Conservation (phyloP, 2,329 filamentous ascomycete species). For the Capronia epimyces region DNA sequence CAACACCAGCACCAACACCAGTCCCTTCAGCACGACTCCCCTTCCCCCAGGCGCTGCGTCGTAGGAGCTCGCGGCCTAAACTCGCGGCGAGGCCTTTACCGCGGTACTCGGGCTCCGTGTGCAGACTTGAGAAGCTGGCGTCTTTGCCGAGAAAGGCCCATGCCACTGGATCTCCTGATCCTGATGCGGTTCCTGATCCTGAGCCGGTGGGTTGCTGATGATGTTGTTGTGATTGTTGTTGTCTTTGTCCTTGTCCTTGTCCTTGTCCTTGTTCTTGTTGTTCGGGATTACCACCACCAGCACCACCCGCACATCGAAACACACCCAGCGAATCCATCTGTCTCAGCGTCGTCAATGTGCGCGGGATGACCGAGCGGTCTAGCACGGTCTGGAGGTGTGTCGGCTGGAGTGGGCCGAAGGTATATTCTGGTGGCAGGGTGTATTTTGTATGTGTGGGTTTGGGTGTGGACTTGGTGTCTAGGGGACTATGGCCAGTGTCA, state of each 20-base stretch:
- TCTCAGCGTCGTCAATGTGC: slow-evolving; percentile 33
- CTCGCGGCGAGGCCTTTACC: slow-evolving; percentile 35
- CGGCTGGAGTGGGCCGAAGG: slow-evolving; percentile 11
- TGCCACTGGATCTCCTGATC: slow-evolving; percentile 32
- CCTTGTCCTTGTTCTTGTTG: neutral
- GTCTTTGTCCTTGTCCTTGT: neutral
- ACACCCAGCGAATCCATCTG: slow-evolving; percentile 35
- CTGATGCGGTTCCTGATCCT: too few species aligned
- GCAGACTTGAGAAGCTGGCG: slow-evolving; percentile 36
- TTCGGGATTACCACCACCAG: neutral
- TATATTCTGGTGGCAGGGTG: slow-evolving; percentile 26
- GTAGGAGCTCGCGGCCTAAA: slow-evolving; percentile 35
- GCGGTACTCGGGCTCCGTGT: slow-evolving; percentile 41
- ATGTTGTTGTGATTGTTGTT: slow-evolving; percentile 21
- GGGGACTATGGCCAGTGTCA: too few species aligned
- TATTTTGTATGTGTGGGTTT: too few species aligned
- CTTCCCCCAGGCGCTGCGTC: neutral
- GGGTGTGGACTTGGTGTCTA: too few species aligned
- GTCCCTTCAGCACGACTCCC: too few species aligned
- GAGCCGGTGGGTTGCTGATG: too few species aligned
- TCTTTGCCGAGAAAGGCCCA: slow-evolving; percentile 41
- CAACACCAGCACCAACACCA: slow-evolving; percentile 3
- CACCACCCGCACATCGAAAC: slow-evolving; percentile 25
- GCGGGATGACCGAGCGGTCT: slow-evolving; percentile 38
- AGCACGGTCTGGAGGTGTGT: slow-evolving; percentile 36